Evolutionary conservation across 306 rosid genomes (phyloP).

Genomic region (Purshia tridentata): DNA sequence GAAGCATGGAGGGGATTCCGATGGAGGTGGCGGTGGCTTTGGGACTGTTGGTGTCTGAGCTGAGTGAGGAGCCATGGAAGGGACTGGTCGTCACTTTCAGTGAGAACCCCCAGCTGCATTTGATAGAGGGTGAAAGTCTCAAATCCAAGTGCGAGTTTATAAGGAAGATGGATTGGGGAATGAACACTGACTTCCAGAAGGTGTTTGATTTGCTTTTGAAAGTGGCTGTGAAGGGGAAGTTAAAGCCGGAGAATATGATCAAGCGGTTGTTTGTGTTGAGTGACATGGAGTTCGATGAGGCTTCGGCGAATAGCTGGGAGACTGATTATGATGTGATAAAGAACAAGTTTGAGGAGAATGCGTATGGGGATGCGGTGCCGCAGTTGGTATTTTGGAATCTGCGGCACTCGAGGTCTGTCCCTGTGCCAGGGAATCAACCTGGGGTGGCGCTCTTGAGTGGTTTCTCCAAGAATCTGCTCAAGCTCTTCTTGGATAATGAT

Average conservation of each 20-base stretch:
- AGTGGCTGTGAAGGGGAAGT: constrained; percentile 52
- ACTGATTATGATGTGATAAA: constrained; percentile 56
- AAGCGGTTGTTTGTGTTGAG: constrained; percentile 65
- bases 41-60: constrained; percentile 65
- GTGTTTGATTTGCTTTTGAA: constrained; percentile 57
- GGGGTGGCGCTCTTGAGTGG: constrained; percentile 70
- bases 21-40: constrained; percentile 58
- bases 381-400: constrained; percentile 72
- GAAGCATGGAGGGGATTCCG: constrained; percentile 47
- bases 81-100: constrained; percentile 57
- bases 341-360: constrained; percentile 48
- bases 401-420: constrained; percentile 51
- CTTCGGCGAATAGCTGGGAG: constrained; percentile 50
- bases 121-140: constrained; percentile 42
- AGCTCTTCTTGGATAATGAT: constrained; percentile 44
- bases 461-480: constrained; percentile 64
- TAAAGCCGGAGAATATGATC: constrained; percentile 56
- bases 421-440: constrained; percentile 42
- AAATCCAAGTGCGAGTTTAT: constrained; percentile 36
- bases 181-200: constrained; percentile 52
- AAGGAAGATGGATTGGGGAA: constrained; percentile 36
- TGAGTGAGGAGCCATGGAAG: constrained; percentile 59
- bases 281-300: constrained; percentile 71
- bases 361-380: constrained; percentile 50
- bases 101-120: constrained; percentile 40